phyloP scores from a whole-genome alignment of 768 basidiomycete genomes.

The Cystofilobasidium ferigula region DNA sequence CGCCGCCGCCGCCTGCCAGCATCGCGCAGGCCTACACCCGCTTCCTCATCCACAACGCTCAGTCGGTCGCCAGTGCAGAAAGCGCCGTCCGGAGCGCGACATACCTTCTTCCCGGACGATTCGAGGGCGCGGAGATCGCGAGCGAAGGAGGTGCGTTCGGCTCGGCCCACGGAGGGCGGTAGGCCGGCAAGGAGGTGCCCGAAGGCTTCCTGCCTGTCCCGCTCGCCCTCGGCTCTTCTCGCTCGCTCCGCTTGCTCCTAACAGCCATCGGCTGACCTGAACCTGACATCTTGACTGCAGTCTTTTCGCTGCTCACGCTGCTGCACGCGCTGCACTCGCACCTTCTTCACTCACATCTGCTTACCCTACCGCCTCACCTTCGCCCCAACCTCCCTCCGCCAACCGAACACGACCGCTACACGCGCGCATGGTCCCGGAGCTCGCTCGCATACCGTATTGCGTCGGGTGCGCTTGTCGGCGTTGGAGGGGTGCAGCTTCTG shows the following conservation, averaged over 20 bases:
- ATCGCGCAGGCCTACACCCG: constrained; percentile 10
- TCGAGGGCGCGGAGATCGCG: constrained; percentile 24
- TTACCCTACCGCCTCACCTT: not conserved
- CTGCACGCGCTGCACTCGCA: constrained; percentile 10
- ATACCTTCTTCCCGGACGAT: constrained; percentile 22
- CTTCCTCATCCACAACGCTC: constrained; percentile 22
- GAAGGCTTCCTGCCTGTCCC: no score
- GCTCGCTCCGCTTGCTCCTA: no score
- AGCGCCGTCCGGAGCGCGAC: constrained; percentile 21
- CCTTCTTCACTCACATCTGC: constrained; percentile 7
- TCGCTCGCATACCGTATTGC: constrained; percentile 12
- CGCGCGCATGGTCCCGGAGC: constrained; percentile 18
- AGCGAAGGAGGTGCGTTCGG: constrained; percentile 26
- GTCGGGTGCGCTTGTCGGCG: not conserved
- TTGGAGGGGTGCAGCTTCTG: constrained; percentile 16
- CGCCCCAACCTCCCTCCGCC: constrained; percentile 9
- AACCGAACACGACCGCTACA: constrained; percentile 19
- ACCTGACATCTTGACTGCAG: constrained; percentile 2
- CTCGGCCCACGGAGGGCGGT: no score
- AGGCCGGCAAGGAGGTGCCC: no score
- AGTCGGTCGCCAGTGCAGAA: constrained; percentile 8
- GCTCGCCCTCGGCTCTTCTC: no score
- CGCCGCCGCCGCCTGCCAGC: no score
- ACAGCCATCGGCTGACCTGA: not conserved
- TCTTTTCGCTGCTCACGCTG: constrained; percentile 20